A percentile compares a stretch with the other conserved stretches of the same genome.
Conservation (phyloP, 116 monocot genomes). For the Zostera marina region DNA sequence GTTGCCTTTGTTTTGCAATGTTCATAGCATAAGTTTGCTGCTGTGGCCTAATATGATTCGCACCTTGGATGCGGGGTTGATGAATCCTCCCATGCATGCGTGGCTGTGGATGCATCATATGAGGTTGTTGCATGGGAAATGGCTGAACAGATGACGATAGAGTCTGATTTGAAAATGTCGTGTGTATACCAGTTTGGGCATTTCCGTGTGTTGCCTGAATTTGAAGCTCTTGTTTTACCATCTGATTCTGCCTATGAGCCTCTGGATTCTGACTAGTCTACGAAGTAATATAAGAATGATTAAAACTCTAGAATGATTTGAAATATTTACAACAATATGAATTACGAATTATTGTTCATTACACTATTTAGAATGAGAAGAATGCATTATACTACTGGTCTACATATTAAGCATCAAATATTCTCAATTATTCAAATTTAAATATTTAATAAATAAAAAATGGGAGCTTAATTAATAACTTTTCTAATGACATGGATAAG, state of each 20-base stretch:
- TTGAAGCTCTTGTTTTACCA: conserved; percentile 55
- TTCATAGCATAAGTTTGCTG: conserved; percentile 63
- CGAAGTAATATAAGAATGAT: background rate
- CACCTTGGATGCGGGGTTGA: conserved; percentile 43
- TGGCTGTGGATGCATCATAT: conserved; percentile 26
- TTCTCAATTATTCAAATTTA: no score
- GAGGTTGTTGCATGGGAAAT: conserved; percentile 49
- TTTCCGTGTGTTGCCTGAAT: conserved; percentile 52
- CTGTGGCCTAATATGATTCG: conserved; percentile 39
- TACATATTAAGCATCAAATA: no score
- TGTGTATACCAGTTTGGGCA: conserved; percentile 25
- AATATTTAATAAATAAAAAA: no score
- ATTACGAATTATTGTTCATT: no score
- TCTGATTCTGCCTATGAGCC: conserved; percentile 37
- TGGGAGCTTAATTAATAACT: background rate
- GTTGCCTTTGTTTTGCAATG: conserved; percentile 55
- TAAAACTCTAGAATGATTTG: background rate
- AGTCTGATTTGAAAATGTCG: conserved; percentile 26
- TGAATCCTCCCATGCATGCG: conserved; percentile 55
- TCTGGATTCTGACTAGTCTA: conserved; percentile 33
- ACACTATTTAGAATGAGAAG: no score
- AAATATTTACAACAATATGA: no score
- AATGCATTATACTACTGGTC: no score
- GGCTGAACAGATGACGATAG: conserved; percentile 27
- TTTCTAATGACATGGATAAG: background rate